These are phyloP conservation scores for Microthlaspi erraticum DNA, from an alignment of 345 rosid species.

Conservation along the genomic window DNA sequence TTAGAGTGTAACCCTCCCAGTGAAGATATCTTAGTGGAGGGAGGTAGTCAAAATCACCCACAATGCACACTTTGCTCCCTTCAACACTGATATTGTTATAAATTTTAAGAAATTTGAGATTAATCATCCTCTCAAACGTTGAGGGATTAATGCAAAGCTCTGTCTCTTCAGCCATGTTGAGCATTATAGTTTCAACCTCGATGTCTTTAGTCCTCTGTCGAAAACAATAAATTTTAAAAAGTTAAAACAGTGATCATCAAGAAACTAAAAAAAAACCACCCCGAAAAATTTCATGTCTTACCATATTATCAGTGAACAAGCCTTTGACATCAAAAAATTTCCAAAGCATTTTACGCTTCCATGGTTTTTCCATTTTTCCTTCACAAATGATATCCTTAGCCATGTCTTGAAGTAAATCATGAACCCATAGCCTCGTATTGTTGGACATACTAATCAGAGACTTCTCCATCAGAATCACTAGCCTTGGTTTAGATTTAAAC, in stretches of 20 bases:
- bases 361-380: slow-evolving; percentile 30
- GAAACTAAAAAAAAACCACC: slow-evolving; percentile 4
- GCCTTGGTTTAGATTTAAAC: slow-evolving; percentile 1
- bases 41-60: slow-evolving; percentile 12
- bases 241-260: neutral
- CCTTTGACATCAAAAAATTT: slow-evolving; percentile 23
- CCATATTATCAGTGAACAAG: slow-evolving; percentile 34
- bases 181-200: slow-evolving; percentile 22
- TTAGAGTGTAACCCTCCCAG: slow-evolving; percentile 33
- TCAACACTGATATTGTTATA: slow-evolving; percentile 17
- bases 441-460: slow-evolving; percentile 30
- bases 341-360: slow-evolving; percentile 38
- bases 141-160: slow-evolving; percentile 17
- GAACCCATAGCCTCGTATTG: slow-evolving; percentile 36
- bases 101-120: slow-evolving; percentile 32
- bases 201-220: slow-evolving; percentile 30
- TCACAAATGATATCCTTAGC: slow-evolving; percentile 38
- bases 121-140: slow-evolving; percentile 12
- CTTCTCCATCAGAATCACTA: slow-evolving; percentile 31
- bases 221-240: neutral
- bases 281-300: neutral
- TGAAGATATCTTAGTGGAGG: slow-evolving; percentile 35
- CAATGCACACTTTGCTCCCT: slow-evolving; percentile 19
- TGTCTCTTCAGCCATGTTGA: slow-evolving; percentile 33
- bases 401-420: slow-evolving; percentile 42